Conservation (phyloP, 169 alveolate genomes). For the Cryptosporidium ryanae region DNA sequence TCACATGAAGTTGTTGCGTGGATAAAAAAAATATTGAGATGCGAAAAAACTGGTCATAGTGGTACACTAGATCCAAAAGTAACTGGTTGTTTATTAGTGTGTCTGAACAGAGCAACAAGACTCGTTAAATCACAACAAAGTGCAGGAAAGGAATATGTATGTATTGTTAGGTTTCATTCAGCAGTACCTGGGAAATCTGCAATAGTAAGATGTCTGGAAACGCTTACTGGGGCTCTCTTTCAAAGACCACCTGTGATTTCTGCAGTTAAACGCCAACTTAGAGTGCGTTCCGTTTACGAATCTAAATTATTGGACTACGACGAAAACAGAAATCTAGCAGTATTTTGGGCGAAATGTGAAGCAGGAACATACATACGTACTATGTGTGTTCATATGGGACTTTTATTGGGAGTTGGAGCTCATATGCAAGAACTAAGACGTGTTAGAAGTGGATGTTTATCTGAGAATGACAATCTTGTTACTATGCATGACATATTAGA, state of each 20-base stretch:
- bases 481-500: conserved; percentile 99
- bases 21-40: conserved; percentile 97
- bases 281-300: conserved; percentile 97
- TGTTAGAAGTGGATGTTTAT: conserved; percentile 96
- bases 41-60: conserved; percentile 99
- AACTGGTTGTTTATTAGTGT: conserved; percentile 98
- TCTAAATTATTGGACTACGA: conserved; percentile 97
- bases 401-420: conserved; percentile 98
- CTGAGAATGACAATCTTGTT: conserved; percentile 96
- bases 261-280: conserved; percentile 99
- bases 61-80: conserved; percentile 99
- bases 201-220: conserved; percentile 90
- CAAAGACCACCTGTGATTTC: conserved; percentile 99
- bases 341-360: conserved; percentile 98
- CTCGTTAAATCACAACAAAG: conserved; percentile 98
- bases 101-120: conserved; percentile 98
- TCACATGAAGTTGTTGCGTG: conserved; percentile 99
- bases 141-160: conserved; percentile 99
- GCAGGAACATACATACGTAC: conserved; percentile 99
- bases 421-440: conserved; percentile 99
- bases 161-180: conserved; percentile 95
- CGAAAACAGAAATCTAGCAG: conserved; percentile 94
- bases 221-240: conserved; percentile 97
- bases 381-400: conserved; percentile 99
- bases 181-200: conserved; percentile 86